phyloP scores from a whole-genome alignment of 768 basidiomycete species.

The Amanita pseudoporphyria region DNA sequence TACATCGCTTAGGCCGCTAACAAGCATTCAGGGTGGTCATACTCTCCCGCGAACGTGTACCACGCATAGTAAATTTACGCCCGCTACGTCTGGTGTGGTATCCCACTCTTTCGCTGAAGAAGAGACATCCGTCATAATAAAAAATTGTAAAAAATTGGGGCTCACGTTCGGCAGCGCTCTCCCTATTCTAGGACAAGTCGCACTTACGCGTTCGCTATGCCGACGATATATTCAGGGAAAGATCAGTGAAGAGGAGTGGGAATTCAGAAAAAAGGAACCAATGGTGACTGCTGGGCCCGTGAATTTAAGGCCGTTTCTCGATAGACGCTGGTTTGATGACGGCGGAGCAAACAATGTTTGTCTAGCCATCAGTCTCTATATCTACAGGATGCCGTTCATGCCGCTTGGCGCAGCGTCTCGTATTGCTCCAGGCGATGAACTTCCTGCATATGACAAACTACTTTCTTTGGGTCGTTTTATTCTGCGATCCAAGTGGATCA shows the following conservation, averaged over 20 bases:
- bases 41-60: constrained; percentile 29
- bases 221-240: constrained; percentile 29
- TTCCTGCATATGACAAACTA: constrained; percentile 26
- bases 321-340: constrained; percentile 26
- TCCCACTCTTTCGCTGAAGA: constrained; percentile 14
- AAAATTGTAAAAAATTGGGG: constrained; percentile 23
- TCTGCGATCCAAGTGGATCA: constrained; percentile 22
- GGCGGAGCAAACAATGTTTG: constrained; percentile 31
- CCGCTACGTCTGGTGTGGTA: constrained; percentile 18
- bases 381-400: constrained; percentile 30
- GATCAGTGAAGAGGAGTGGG: constrained; percentile 36
- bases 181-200: constrained; percentile 31
- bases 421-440: constrained; percentile 18
- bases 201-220: constrained; percentile 33
- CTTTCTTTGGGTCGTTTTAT: constrained; percentile 31
- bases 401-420: constrained; percentile 21
- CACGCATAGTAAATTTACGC: constrained; percentile 15
- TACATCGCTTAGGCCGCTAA: neutral
- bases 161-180: constrained; percentile 36
- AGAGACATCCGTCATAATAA: constrained; percentile 17
- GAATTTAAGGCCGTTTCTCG: constrained; percentile 34
- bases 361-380: constrained; percentile 25
- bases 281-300: constrained; percentile 30
- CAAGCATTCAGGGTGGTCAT: constrained; percentile 32
- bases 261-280: constrained; percentile 27